Evolutionary conservation across 345 rosid species (phyloP).

Genomic region (Raphanus sativus): DNA sequence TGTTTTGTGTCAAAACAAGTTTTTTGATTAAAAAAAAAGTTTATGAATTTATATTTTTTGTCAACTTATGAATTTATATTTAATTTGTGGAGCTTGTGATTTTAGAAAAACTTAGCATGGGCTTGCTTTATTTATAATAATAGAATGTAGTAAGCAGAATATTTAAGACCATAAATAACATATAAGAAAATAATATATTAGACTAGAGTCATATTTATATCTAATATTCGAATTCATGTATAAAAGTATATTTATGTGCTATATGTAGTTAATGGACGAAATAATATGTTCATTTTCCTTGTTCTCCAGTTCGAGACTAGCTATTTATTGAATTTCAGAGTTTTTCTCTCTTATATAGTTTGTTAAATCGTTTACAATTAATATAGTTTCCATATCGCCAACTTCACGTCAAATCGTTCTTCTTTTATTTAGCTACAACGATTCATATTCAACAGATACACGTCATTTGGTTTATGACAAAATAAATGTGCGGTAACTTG

Average conservation of each 20-base stretch:
- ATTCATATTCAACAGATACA: neutral
- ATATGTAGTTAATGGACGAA: too few species aligned
- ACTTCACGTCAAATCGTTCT: neutral
- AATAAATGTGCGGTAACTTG: neutral
- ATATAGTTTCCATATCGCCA: neutral
- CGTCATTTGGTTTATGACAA: constrained; percentile 8
- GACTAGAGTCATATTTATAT: neutral
- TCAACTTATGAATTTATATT: too few species aligned
- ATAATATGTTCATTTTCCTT: neutral
- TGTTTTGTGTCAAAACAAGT: too few species aligned
- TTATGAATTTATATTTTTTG: too few species aligned
- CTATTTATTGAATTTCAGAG: neutral
- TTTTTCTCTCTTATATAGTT: neutral
- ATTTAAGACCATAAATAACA: neutral
- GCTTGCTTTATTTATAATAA: neutral
- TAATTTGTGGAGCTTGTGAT: too few species aligned
- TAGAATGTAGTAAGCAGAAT: neutral
- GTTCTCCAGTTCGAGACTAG: neutral
- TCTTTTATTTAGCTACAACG: neutral
- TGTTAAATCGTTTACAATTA: neutral
- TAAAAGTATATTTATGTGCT: neutral
- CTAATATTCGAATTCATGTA: neutral
- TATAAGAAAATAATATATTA: too few species aligned
- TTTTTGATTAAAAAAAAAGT: too few species aligned
- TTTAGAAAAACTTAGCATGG: neutral